Evolutionary conservation across 169 alveolate genomes (phyloP).

Genomic region (Plasmodium inui): DNA sequence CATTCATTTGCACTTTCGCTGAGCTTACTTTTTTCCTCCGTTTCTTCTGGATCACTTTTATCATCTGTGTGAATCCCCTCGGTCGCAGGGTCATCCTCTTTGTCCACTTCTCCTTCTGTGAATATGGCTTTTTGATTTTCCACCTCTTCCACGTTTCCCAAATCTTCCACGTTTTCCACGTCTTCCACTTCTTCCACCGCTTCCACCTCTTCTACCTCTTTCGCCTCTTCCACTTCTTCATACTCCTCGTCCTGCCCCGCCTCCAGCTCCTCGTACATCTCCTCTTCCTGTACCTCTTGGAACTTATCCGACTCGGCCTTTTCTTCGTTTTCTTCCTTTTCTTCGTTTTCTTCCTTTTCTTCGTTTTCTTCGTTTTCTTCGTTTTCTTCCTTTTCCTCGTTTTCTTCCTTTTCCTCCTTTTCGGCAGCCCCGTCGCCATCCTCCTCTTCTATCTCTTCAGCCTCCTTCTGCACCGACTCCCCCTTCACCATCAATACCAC

Average conservation of each 20-base stretch:
- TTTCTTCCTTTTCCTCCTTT: neutral
- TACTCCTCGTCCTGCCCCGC: neutral
- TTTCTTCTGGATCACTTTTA: neutral
- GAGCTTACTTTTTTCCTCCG: neutral
- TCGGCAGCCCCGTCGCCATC: neutral
- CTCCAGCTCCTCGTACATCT: neutral
- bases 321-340: neutral
- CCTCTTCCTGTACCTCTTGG: neutral
- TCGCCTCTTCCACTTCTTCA: neutral
- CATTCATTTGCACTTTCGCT: neutral
- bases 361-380: neutral
- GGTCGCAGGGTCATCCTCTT: neutral
- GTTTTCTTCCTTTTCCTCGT: neutral
- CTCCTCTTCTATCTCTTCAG: constrained; percentile 43
- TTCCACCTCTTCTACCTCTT: neutral
- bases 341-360: neutral
- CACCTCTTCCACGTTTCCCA: neutral
- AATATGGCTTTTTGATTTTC: neutral
- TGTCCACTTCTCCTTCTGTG: neutral
- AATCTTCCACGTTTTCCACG: neutral
- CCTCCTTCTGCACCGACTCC: neutral
- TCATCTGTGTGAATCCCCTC: neutral
- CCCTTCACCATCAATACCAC: neutral
- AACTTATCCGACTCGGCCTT: neutral
- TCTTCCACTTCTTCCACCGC: neutral